Conservation (phyloP, 208 protist species). For the Acanthamoeba healyi region DNA sequence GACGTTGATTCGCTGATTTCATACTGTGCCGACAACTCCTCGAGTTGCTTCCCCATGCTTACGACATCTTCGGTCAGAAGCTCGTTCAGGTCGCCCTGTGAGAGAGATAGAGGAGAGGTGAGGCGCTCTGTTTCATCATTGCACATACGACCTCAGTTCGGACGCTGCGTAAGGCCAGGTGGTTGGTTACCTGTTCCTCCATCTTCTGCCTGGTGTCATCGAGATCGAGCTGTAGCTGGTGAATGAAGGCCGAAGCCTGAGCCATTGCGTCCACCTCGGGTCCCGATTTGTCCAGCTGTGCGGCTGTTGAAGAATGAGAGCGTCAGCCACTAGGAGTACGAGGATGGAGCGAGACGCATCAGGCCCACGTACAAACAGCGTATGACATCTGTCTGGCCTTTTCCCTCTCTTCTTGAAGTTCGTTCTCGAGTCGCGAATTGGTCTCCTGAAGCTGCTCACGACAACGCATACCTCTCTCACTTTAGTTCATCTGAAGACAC, state of each 20-base stretch:
- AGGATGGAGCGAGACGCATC: too few species aligned
- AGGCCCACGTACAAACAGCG: slow-evolving; percentile 42
- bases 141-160: too few species aligned
- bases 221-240: slow-evolving; percentile 47
- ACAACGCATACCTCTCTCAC: too few species aligned
- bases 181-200: slow-evolving; percentile 37
- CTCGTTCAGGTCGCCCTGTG: slow-evolving; percentile 53
- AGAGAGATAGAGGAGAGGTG: neutral
- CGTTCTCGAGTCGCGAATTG: neutral
- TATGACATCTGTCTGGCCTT: neutral
- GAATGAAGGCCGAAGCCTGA: slow-evolving; percentile 19
- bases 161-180: too few species aligned
- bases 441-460: neutral
- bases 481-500: too few species aligned
- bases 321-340: neutral
- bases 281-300: slow-evolving; percentile 1
- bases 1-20: slow-evolving; percentile 45
- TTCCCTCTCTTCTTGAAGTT: slow-evolving; percentile 5
- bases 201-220: neutral
- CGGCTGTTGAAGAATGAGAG: neutral
- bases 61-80: slow-evolving; percentile 66
- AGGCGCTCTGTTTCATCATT: too few species aligned
- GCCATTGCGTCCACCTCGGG: slow-evolving; percentile 30
- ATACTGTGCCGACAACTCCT: slow-evolving; percentile 34
- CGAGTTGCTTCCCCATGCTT: slow-evolving; percentile 20